Conservation (phyloP, 192 early-diverging fungal species). For the Glomus cerebriforme region DNA sequence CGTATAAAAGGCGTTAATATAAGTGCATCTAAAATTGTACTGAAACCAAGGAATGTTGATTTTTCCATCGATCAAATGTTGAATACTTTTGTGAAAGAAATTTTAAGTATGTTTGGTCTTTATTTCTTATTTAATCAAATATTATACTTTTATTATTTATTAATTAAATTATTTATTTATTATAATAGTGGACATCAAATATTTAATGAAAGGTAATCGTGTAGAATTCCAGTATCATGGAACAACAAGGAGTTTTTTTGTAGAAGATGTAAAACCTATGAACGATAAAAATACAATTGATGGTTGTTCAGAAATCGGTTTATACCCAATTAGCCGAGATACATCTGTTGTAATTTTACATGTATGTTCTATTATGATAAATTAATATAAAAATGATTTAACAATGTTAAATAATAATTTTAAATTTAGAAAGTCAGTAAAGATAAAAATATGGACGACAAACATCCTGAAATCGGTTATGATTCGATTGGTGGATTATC, state of each 20-base stretch:
- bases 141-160: slow-evolving; percentile 11
- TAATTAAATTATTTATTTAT: not conserved
- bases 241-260: slow-evolving; percentile 44
- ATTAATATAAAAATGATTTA: not conserved
- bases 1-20: slow-evolving; percentile 37
- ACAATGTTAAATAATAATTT: not conserved
- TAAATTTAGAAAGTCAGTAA: not conserved
- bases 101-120: slow-evolving; percentile 53
- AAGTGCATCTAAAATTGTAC: slow-evolving; percentile 44
- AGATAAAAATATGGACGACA: not conserved
- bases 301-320: not conserved
- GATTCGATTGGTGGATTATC: slow-evolving; percentile 80
- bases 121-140: not conserved
- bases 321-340: slow-evolving; percentile 38
- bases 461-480: slow-evolving; percentile 40
- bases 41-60: slow-evolving; percentile 41
- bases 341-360: slow-evolving; percentile 41
- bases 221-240: slow-evolving; percentile 64
- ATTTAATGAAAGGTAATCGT: slow-evolving; percentile 47
- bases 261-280: slow-evolving; percentile 36
- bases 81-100: slow-evolving; percentile 59
- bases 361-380: not conserved
- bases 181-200: slow-evolving; percentile 59
- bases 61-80: slow-evolving; percentile 54
- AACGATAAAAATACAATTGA: slow-evolving; percentile 14